These are phyloP conservation scores for Aureobasidium sp. DNA, from an alignment of 2,329 filamentous ascomycete genomes.

Conservation along the genomic window DNA sequence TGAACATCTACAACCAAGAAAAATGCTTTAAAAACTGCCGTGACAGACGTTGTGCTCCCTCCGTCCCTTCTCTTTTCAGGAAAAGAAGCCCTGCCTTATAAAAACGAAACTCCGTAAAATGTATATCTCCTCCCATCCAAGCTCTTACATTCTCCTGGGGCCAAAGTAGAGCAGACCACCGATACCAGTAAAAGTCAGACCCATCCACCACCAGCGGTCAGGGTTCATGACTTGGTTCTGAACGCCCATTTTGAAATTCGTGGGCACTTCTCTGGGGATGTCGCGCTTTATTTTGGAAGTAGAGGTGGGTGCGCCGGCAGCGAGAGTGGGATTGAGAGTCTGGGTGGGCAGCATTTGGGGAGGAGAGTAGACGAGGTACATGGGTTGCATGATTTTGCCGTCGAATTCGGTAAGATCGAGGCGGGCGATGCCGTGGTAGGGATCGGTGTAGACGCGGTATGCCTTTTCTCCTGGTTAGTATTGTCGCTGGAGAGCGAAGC, in stretches of 20 bases:
- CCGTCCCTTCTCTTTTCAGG: not conserved
- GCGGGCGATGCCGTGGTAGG: conserved; percentile 53
- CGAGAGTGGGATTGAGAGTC: conserved; percentile 51
- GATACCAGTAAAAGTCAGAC: conserved; percentile 39
- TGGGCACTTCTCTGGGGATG: conserved; percentile 26
- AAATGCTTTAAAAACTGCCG: not conserved
- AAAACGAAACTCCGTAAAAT: not conserved
- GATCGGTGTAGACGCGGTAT: conserved; percentile 45
- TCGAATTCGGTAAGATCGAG: conserved; percentile 58
- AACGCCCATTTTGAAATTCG: conserved; percentile 31
- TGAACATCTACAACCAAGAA: not conserved
- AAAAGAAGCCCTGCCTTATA: not conserved
- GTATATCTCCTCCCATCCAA: not conserved
- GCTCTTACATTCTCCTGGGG: conserved; percentile 22
- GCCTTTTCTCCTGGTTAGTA: conserved; percentile 23
- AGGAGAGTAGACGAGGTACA: conserved; percentile 56
- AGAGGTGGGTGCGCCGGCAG: conserved; percentile 28
- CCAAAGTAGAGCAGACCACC: conserved; percentile 42
- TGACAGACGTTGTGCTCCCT: not conserved
- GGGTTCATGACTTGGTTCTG: conserved; percentile 30
- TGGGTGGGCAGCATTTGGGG: conserved; percentile 63
- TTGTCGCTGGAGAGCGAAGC: not conserved
- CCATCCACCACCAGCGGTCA: conserved; percentile 44
- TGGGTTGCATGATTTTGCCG: conserved; percentile 56
- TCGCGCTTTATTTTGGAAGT: conserved; percentile 20